Percentiles rank a stretch among this genome's conserved stretches.
Conservation (phyloP, 768 basidiomycete species). For the Naganishia vaughanmartiniae region DNA sequence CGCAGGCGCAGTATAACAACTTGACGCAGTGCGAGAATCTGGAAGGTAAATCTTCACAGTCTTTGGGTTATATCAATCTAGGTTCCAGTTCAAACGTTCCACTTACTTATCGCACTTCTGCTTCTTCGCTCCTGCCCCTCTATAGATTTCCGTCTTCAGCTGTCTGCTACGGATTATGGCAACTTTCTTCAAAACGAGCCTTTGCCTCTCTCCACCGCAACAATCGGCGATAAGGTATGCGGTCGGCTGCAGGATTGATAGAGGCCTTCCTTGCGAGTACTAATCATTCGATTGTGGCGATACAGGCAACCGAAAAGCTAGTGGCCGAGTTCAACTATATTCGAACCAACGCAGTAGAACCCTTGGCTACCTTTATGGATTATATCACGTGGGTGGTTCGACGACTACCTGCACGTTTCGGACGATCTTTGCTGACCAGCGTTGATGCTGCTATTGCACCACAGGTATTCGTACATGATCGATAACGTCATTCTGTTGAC, state of each 20-base stretch:
- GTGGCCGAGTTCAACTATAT: slow-evolving; percentile 98
- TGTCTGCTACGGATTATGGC: slow-evolving; percentile 95
- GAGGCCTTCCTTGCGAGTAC: background rate
- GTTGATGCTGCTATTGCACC: background rate
- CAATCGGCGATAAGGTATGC: slow-evolving; percentile 77
- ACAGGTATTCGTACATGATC: slow-evolving; percentile 97
- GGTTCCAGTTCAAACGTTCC: background rate
- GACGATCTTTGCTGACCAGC: background rate
- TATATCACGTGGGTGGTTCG: slow-evolving; percentile 81
- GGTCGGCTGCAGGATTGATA: too few relatives aligned
- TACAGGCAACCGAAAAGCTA: slow-evolving; percentile 76
- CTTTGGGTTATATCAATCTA: background rate
- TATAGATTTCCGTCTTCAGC: slow-evolving; percentile 88
- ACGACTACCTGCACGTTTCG: background rate
- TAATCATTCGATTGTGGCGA: background rate
- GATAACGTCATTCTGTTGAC: slow-evolving; percentile 98
- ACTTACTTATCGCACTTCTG: background rate
- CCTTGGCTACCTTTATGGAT: slow-evolving; percentile 87
- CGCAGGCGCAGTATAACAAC: slow-evolving; percentile 84
- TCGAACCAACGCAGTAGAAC: slow-evolving; percentile 83
- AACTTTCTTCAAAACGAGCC: slow-evolving; percentile 97
- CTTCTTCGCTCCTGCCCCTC: background rate
- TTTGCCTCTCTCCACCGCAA: slow-evolving; percentile 84
- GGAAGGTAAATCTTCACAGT: slow-evolving; percentile 66
- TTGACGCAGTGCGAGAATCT: slow-evolving; percentile 95